Evolutionary conservation across 768 basidiomycete species (phyloP).

Genomic region (Boletus reticulatus): DNA sequence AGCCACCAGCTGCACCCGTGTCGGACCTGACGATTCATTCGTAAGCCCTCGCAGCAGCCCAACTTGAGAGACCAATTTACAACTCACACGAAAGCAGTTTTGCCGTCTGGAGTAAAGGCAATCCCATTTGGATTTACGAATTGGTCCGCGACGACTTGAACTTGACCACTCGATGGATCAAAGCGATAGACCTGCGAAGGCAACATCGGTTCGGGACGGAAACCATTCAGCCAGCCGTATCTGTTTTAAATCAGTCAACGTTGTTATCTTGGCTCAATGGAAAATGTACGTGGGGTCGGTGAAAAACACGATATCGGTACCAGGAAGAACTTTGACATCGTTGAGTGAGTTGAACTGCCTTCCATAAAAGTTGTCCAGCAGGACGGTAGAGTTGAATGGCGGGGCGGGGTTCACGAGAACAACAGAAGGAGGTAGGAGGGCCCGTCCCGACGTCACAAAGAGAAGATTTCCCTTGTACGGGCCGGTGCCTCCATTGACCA

Average conservation of each 20-base stretch:
- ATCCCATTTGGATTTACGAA: slow-evolving; percentile 74
- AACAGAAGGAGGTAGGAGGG: slow-evolving; percentile 57
- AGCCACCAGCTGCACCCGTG: slow-evolving; percentile 37
- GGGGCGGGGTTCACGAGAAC: slow-evolving; percentile 61
- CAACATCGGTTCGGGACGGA: slow-evolving; percentile 63
- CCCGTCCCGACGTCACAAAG: slow-evolving; percentile 65
- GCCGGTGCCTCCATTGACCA: slow-evolving; percentile 71
- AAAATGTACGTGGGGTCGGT: slow-evolving; percentile 63
- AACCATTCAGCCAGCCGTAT: slow-evolving; percentile 62
- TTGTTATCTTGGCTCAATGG: not conserved
- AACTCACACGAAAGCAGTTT: slow-evolving; percentile 59
- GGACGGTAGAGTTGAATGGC: slow-evolving; percentile 65
- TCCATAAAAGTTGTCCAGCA: slow-evolving; percentile 79
- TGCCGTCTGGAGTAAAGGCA: slow-evolving; percentile 64
- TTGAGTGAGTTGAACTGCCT: slow-evolving; percentile 83
- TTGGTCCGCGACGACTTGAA: slow-evolving; percentile 76
- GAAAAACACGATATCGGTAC: slow-evolving; percentile 68
- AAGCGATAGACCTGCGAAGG: slow-evolving; percentile 77
- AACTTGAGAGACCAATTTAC: not conserved
- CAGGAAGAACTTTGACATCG: slow-evolving; percentile 72
- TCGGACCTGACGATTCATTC: slow-evolving; percentile 27
- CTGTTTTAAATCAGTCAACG: slow-evolving; percentile 30
- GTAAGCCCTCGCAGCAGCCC: slow-evolving; percentile 4
- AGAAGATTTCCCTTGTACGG: slow-evolving; percentile 58
- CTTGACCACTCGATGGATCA: slow-evolving; percentile 60